These are phyloP conservation scores for Saccharomycopsis crataegensis DNA, from an alignment of 1,139 yeast species.

Conservation along the genomic window DNA sequence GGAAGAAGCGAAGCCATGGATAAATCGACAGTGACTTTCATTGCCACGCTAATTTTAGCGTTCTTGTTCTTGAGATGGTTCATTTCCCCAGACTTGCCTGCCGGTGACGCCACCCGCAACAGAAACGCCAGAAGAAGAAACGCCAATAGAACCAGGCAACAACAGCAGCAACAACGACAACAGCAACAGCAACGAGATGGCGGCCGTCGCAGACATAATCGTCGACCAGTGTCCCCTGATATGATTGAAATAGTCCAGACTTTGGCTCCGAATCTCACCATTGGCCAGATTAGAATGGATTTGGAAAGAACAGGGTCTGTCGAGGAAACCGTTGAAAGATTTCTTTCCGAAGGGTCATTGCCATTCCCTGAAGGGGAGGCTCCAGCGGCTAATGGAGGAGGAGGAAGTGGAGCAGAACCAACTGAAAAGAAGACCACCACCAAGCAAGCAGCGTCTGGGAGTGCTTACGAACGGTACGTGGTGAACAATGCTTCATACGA, in stretches of 20 bases:
- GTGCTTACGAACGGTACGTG: conserved; percentile 17
- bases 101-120: conserved; percentile 20
- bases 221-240: conserved; percentile 60
- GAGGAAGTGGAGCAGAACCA: conserved; percentile 19
- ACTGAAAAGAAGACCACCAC: background rate
- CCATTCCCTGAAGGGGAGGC: conserved; percentile 56
- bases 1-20: no score
- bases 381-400: conserved; percentile 13
- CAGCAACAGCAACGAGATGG: background rate
- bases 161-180: conserved; percentile 18
- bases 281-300: conserved; percentile 62
- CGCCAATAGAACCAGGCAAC: conserved; percentile 3
- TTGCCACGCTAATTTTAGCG: conserved; percentile 42
- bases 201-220: conserved; percentile 24
- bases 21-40: conserved; percentile 43
- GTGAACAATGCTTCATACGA: background rate
- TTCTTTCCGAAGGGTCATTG: conserved; percentile 53
- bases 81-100: conserved; percentile 42
- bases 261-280: conserved; percentile 66
- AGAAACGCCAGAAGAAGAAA: conserved; percentile 13
- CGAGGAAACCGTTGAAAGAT: conserved; percentile 69
- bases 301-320: conserved; percentile 69
- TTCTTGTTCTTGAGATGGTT: conserved; percentile 57
- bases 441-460: background rate
- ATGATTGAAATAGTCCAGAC: conserved; percentile 87